phyloP scores from a whole-genome alignment of 2,329 filamentous ascomycete species.

The Colletotrichum karsti region DNA sequence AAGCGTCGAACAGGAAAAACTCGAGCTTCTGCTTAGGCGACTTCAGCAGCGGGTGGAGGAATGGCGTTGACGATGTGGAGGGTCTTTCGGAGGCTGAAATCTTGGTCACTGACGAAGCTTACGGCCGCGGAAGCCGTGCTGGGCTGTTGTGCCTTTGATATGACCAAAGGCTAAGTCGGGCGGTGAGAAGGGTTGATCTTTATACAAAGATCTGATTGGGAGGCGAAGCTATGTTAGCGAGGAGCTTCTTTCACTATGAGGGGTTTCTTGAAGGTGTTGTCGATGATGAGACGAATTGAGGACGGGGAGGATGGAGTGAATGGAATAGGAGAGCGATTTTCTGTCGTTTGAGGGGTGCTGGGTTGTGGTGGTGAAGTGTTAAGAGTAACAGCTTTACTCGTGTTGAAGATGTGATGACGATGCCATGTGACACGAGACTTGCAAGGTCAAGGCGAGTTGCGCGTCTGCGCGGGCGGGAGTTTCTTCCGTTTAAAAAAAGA shows the following conservation, averaged over 20 bases:
- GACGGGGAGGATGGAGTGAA: neutral
- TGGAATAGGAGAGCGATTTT: conserved; percentile 10
- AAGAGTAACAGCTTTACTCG: neutral
- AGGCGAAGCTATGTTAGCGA: neutral
- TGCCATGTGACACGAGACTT: conserved; percentile 21
- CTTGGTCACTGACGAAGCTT: conserved; percentile 70
- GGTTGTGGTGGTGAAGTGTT: neutral
- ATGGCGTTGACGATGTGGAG: conserved; percentile 73
- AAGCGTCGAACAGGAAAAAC: conserved; percentile 59
- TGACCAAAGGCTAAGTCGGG: conserved; percentile 68
- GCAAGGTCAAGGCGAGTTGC: conserved; percentile 8
- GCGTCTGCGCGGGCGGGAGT: neutral
- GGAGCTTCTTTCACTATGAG: neutral
- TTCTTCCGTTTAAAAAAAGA: neutral
- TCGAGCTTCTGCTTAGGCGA: conserved; percentile 57
- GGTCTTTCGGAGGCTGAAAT: conserved; percentile 73
- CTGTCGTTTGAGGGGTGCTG: neutral
- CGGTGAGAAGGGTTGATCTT: conserved; percentile 23
- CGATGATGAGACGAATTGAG: neutral
- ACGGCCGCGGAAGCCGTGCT: conserved; percentile 73
- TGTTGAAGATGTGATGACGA: conserved; percentile 9
- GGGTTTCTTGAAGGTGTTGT: neutral
- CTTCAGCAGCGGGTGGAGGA: conserved; percentile 60
- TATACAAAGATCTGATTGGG: conserved; percentile 25
- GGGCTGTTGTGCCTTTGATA: conserved; percentile 66